Evolutionary conservation across 2,329 filamentous ascomycete genomes (phyloP).

Genomic region (Ophiostoma triangulosporum): DNA sequence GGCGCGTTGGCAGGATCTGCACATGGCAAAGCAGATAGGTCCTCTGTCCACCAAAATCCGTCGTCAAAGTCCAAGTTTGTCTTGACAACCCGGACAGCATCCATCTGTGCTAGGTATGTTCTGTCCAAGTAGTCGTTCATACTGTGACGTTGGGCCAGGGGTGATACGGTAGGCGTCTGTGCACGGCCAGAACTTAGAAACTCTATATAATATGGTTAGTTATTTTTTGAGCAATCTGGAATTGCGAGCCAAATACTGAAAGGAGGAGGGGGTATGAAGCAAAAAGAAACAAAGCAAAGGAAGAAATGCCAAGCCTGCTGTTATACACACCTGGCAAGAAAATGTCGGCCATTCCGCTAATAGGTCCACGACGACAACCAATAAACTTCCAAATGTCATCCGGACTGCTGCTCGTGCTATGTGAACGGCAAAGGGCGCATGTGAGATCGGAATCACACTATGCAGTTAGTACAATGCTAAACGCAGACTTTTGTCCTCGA

Average conservation of each 20-base stretch:
- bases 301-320: too few relatives aligned
- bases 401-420: constrained; percentile 17
- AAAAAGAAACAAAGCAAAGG: too few relatives aligned
- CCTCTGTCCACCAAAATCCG: constrained; percentile 44
- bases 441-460: constrained; percentile 39
- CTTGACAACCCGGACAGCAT: constrained; percentile 28
- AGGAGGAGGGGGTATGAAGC: neutral
- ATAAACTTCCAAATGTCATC: constrained; percentile 34
- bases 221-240: neutral
- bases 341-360: constrained; percentile 33
- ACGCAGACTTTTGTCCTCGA: too few relatives aligned
- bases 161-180: constrained; percentile 37
- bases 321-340: constrained; percentile 34
- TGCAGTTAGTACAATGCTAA: too few relatives aligned
- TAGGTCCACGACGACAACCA: constrained; percentile 37
- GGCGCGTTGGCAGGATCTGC: constrained; percentile 25
- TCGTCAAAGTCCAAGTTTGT: constrained; percentile 39
- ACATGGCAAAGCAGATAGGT: constrained; percentile 28
- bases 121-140: constrained; percentile 40
- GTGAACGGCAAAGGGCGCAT: constrained; percentile 31
- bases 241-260: neutral
- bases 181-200: constrained; percentile 14
- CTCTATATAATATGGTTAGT: neutral
- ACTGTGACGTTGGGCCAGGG: constrained; percentile 32
- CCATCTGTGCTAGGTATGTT: constrained; percentile 29